Percentiles rank a stretch among this genome's conserved stretches.
These are phyloP conservation scores for Aspergillus hortae DNA, from an alignment of 2,329 filamentous ascomycete species.

Conservation along the genomic window DNA sequence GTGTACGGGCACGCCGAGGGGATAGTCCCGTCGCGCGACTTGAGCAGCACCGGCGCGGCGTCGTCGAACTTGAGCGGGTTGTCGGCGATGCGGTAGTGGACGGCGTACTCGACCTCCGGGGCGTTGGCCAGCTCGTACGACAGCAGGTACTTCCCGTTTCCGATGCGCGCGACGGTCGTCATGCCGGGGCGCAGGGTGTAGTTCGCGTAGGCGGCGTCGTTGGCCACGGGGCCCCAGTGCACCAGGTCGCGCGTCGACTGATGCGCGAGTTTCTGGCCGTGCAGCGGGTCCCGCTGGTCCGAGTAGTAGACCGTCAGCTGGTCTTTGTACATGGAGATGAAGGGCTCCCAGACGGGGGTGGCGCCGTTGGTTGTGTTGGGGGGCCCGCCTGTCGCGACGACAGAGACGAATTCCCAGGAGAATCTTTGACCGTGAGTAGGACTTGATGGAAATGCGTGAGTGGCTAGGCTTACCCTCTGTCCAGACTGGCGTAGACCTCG, in stretches of 20 bases:
- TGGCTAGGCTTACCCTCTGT: conserved; percentile 9
- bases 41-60: conserved; percentile 30
- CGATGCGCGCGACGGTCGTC: conserved; percentile 56
- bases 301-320: conserved; percentile 63
- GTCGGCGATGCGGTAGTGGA: conserved; percentile 45
- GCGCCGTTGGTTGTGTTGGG: conserved; percentile 55
- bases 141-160: conserved; percentile 56
- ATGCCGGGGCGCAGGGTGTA: conserved; percentile 63
- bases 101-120: conserved; percentile 36
- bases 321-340: conserved; percentile 54
- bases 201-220: conserved; percentile 57
- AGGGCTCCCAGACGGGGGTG: conserved; percentile 68
- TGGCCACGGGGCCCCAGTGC: conserved; percentile 54
- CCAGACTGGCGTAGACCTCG: conserved; percentile 59
- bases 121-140: conserved; percentile 48
- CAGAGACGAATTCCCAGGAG: conserved; percentile 61
- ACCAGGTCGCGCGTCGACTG: conserved; percentile 56
- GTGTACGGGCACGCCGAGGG: conserved; percentile 6
- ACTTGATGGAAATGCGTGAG: conserved; percentile 48
- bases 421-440: not conserved
- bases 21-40: conserved; percentile 5
- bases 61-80: conserved; percentile 37
- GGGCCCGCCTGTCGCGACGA: conserved; percentile 58
- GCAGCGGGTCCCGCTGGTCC: conserved; percentile 60
- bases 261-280: conserved; percentile 66